Conservation (phyloP, 164 flowering plant species). For the Vitis riparia region DNA sequence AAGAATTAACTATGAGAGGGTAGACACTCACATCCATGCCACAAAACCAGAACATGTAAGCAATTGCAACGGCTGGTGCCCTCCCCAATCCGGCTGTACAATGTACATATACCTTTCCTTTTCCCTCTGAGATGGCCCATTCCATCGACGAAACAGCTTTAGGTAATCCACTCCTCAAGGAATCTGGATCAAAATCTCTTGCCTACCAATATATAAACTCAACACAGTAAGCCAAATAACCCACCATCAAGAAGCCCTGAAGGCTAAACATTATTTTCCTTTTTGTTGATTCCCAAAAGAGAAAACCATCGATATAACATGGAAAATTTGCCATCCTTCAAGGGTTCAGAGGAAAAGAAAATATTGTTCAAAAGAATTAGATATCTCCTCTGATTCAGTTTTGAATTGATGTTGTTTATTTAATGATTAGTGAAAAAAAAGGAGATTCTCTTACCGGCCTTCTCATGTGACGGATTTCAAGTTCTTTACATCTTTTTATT, state of each 20-base stretch:
- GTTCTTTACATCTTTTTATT: conserved; percentile 51
- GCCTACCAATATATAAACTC: conserved; percentile 47
- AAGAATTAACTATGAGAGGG: neutral
- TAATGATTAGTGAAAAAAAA: no score
- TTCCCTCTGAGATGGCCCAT: conserved; percentile 86
- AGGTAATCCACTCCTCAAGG: conserved; percentile 71
- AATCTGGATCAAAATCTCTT: conserved; percentile 87
- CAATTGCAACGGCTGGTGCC: conserved; percentile 92
- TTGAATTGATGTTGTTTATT: no score
- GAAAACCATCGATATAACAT: neutral
- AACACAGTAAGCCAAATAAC: neutral
- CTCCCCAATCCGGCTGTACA: conserved; percentile 96
- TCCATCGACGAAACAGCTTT: conserved; percentile 88
- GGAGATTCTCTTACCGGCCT: conserved; percentile 66
- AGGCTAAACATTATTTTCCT: neutral
- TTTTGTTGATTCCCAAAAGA: neutral
- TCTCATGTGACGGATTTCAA: conserved; percentile 86
- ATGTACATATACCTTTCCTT: conserved; percentile 81
- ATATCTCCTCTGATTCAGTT: no score
- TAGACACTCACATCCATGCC: conserved; percentile 67
- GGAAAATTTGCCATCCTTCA: neutral
- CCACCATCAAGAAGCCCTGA: neutral
- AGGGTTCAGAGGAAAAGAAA: neutral
- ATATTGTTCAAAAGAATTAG: neutral
- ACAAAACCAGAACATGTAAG: conserved; percentile 92